Percentiles rank a stretch among this genome's conserved stretches.
These are phyloP conservation scores for Pseudogymnoascus pannorum DNA, from an alignment of 2,329 filamentous ascomycete species.

Conservation along the genomic window DNA sequence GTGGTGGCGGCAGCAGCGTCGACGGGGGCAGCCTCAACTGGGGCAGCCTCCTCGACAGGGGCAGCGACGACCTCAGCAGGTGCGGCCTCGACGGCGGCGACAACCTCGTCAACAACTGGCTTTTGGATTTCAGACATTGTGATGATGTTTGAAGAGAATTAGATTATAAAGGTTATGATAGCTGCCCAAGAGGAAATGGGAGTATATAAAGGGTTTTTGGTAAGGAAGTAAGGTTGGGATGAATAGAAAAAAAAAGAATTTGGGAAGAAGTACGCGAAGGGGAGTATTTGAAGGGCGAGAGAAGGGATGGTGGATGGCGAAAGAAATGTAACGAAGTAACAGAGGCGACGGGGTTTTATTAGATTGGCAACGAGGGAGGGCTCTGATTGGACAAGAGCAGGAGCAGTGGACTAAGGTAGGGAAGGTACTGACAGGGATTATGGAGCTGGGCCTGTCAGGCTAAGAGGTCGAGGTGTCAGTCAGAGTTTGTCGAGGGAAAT, in stretches of 20 bases:
- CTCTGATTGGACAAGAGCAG: not conserved
- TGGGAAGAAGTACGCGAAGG: not conserved
- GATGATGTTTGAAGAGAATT: conserved; percentile 10
- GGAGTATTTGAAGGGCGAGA: conserved; percentile 5
- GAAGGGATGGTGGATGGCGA: conserved; percentile 7
- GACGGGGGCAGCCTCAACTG: conserved; percentile 29
- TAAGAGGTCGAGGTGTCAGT: conserved; percentile 7
- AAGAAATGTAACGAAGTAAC: conserved; percentile 9
- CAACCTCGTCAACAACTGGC: conserved; percentile 39
- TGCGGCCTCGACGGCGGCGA: conserved; percentile 27
- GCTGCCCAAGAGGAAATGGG: conserved; percentile 1
- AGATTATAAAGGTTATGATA: conserved; percentile 15
- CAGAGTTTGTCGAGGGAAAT: conserved; percentile 5
- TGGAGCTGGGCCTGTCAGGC: conserved; percentile 8
- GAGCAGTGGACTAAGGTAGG: not conserved
- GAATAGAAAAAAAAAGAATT: conserved; percentile 8
- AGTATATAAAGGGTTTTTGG: not conserved
- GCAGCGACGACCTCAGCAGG: conserved; percentile 29
- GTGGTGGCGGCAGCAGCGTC: conserved; percentile 31
- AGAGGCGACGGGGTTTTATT: conserved; percentile 7
- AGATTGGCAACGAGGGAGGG: not conserved
- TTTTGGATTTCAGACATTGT: conserved; percentile 61
- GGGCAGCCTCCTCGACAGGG: conserved; percentile 30
- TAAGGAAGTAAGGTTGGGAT: conserved; percentile 5
- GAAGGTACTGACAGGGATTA: conserved; percentile 6